Evolutionary conservation across 192 early-diverging fungal species (phyloP), one percentile per base, ranked within the genome.

Genomic region (Coemansia umbellata): DNA sequence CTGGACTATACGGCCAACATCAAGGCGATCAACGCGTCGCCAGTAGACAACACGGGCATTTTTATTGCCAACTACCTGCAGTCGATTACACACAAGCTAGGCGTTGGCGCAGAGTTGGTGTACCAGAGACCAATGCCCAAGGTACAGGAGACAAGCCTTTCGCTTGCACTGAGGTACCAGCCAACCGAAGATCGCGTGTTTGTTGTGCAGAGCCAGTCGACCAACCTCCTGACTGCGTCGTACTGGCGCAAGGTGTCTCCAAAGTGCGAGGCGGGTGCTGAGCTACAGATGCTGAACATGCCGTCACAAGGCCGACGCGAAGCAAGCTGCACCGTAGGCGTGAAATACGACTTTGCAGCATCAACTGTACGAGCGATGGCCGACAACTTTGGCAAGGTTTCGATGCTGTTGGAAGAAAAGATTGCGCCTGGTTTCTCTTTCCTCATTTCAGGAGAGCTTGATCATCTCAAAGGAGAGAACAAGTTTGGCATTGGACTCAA

Each of bases 11-110:
- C 93, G 41, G 44, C 89, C 59, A 95, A 89, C 69, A 47, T 91
- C 67, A 99, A 97, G 81, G 91, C 88, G 36, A 85, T 97, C 74
- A 97, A 99, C 83, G 90, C 95, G 27, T 94, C 93, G 48, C 88
- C 87, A 3, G 61, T 91, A 8, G 94, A 97, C 53, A 72, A 78
- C 47, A 97, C 94, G 13, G 97, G 97, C 37, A 87, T 95, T 43
- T 95, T 82, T 70, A 81, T 91, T 44, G 78, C 86, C 37, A 89
- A 84, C 31, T 94, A 92, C 72, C 74, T 99, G 42, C 94, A 99
- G 74, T 92, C 95, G 35, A 75, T 99, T 44, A 85, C 92, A 6
- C 75, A 71, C 27, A 81, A 90, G 36, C 60, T 97, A 35, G 81
- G 91, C 47, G 48, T 99, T 31, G 97, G 96, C 51, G 71, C 79